A percentile compares a stretch with the other conserved stretches of the same genome.
Evolutionary conservation across 257 asterid genomes (phyloP).

Genomic region (Solanum medicagineum): DNA sequence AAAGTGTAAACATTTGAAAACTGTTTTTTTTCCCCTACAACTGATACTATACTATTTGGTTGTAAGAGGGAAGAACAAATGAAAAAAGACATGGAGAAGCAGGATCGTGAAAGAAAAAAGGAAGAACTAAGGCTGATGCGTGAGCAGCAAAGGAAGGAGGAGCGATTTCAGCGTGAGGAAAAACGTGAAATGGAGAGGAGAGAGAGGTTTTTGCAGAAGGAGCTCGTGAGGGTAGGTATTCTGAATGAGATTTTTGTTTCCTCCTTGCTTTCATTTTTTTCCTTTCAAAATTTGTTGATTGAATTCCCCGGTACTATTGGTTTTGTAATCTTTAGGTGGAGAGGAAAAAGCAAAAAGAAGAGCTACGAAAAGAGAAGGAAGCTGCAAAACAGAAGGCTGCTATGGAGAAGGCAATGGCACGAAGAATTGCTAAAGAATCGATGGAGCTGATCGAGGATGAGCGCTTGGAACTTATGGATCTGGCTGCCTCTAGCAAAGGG

Average conservation of each 20-base stretch:
- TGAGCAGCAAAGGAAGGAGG: constrained; percentile 84
- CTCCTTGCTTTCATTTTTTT: background rate
- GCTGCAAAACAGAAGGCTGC: constrained; percentile 82
- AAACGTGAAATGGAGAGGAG: constrained; percentile 96
- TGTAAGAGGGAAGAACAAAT: constrained; percentile 85
- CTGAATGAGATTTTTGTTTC: background rate
- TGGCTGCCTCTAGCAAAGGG: constrained; percentile 88
- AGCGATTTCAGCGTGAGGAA: constrained; percentile 91
- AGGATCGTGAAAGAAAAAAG: constrained; percentile 78
- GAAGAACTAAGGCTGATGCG: constrained; percentile 75
- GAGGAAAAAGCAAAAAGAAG: constrained; percentile 89
- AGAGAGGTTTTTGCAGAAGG: constrained; percentile 86
- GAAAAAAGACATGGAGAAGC: constrained; percentile 90
- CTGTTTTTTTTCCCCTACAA: background rate
- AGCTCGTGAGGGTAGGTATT: constrained; percentile 51
- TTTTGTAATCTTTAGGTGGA: constrained; percentile 50
- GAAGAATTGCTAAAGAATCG: constrained; percentile 88
- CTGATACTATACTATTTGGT: constrained; percentile 7
- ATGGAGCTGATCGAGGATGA: constrained; percentile 97
- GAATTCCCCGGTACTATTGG: background rate
- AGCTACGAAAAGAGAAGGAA: constrained; percentile 69
- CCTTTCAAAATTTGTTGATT: background rate
- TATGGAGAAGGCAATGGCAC: constrained; percentile 84
- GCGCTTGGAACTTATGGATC: constrained; percentile 92
- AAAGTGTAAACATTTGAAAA: background rate